Base-by-base conservation (phyloP, 2,329 filamentous ascomycete species). In the Epicoccum sorghinum region DNA sequence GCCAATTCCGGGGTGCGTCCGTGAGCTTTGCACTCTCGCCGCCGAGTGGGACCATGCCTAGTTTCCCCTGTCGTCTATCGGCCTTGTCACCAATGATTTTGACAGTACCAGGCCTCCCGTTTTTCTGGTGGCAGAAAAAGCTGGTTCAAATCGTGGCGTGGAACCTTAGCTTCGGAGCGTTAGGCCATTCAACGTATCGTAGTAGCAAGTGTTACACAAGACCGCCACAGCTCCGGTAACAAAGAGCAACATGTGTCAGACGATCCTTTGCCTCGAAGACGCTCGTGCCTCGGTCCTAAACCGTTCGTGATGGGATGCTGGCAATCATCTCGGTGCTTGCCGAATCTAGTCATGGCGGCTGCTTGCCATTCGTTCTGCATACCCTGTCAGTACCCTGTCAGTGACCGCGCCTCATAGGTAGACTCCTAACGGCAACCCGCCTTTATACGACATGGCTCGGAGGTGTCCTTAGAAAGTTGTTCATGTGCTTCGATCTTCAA, bases 251-350 rank as follows among this genome's bases (percentile, higher is more conserved):
- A 64, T 62, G 59, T 64, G 59, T 56, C 57, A 64, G 55, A 58
- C 45, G 42, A 60, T 56, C 36, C 52, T 46, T 47, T 29, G 29
- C 48, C 39, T 38, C 23, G 42, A 46, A 22, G 42, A 51, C 30
- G 42, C 35, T 44, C 43, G 52, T 57, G 63, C 67, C 61, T 66
- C 65, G 64, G 64, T 58, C 54, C 40, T 29, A 24, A 54, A 52
- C 44, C 47, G 48, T 45, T 52, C 45, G 44, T 50, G 50, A 57
- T 57, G 36, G 54, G 10, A 32, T 24, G 35, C 59, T 68, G 67
- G 64, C 65, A 61, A 69, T 64, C 64, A 67, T 67, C 48, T 71
- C 71, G 72, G 72, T 55, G 60, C 36, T 38, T 62, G 56, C 69
- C 70, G 43, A 23, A 68, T 66, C 35, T 42, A 66, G 69, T 60